Conservation (phyloP, 176 grass and related monocot genomes). For the Oryza officinalis region DNA sequence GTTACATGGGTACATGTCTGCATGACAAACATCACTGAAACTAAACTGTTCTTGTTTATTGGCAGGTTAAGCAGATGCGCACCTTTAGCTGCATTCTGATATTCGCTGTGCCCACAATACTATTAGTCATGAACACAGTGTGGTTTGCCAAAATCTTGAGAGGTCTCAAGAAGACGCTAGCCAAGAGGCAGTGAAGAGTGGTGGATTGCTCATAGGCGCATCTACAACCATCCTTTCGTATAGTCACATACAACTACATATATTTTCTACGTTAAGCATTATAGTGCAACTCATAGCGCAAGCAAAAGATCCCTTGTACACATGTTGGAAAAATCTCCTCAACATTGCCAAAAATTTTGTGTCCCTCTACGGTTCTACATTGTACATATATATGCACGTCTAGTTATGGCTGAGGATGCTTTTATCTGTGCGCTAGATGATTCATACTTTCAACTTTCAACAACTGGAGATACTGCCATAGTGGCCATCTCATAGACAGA, state of each 20-base stretch:
- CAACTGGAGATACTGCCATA: neutral
- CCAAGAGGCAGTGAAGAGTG: conserved; percentile 85
- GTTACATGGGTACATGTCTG: conserved; percentile 2
- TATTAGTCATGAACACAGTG: conserved; percentile 81
- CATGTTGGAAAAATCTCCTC: conserved; percentile 31
- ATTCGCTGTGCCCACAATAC: conserved; percentile 70
- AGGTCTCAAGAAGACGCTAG: conserved; percentile 83
- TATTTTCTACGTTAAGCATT: conserved; percentile 22
- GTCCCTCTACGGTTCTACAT: conserved; percentile 20
- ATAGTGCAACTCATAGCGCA: conserved; percentile 24
- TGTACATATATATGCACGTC: conserved; percentile 43
- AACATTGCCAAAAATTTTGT: conserved; percentile 17
- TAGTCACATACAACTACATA: conserved; percentile 30
- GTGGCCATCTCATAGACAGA: conserved; percentile 13
- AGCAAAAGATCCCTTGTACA: conserved; percentile 38
- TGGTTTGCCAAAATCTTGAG: conserved; percentile 98
- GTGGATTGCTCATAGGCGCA: conserved; percentile 9
- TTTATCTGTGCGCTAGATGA: conserved; percentile 23
- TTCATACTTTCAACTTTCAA: conserved; percentile 3
- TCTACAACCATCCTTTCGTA: conserved; percentile 30
- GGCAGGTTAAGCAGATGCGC: conserved; percentile 71
- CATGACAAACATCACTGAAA: conserved; percentile 17
- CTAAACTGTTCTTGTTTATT: conserved; percentile 31
- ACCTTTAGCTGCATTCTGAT: conserved; percentile 62
- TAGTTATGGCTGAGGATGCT: conserved; percentile 30